phyloP scores from a whole-genome alignment of 495 filamentous ascomycete species.

The Tuber indicum region DNA sequence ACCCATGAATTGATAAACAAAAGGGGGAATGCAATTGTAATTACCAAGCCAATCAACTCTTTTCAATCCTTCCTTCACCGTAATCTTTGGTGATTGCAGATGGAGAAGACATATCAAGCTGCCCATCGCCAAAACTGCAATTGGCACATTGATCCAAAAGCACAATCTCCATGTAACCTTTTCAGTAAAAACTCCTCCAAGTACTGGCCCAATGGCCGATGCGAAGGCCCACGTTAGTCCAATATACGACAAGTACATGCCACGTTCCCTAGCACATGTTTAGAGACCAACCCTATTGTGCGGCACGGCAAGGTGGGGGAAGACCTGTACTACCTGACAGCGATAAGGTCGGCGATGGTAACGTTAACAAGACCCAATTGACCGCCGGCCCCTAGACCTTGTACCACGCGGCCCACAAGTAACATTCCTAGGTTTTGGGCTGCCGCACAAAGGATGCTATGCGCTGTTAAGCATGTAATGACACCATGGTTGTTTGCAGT shows the following conservation, averaged over 20 bases:
- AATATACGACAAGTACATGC: constrained; percentile 58
- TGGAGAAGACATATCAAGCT: constrained; percentile 65
- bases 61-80: constrained; percentile 61
- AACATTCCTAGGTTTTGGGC: constrained; percentile 65
- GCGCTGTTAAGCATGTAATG: background rate
- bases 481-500: constrained; percentile 5
- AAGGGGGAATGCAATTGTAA: background rate
- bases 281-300: constrained; percentile 6
- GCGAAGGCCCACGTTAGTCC: constrained; percentile 71
- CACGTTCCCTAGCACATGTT: constrained; percentile 50
- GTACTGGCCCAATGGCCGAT: constrained; percentile 62
- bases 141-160: constrained; percentile 65
- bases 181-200: constrained; percentile 68
- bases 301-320: background rate
- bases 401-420: constrained; percentile 66
- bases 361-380: constrained; percentile 76
- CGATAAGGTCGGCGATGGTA: constrained; percentile 61
- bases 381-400: constrained; percentile 79
- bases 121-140: constrained; percentile 62
- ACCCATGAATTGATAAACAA: background rate
- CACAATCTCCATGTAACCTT: constrained; percentile 56
- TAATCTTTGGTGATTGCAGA: constrained; percentile 68
- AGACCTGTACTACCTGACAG: constrained; percentile 40
- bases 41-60: constrained; percentile 41
- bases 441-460: constrained; percentile 62